These are phyloP conservation scores for Acanthochlamys bracteata DNA, from an alignment of 106 monocot genomes.

Conservation along the genomic window DNA sequence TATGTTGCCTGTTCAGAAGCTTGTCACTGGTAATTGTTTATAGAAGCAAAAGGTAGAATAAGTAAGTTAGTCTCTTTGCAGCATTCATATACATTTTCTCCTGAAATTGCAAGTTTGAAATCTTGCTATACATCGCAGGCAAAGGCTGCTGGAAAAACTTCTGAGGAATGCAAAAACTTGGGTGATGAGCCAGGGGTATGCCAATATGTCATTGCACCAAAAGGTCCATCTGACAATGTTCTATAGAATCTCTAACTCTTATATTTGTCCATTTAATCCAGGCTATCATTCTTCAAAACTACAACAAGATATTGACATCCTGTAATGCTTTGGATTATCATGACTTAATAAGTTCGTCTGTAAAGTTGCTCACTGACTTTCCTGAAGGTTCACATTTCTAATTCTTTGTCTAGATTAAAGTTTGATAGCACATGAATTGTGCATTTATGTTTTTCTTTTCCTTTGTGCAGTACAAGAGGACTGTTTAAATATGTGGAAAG, in stretches of 20 bases:
- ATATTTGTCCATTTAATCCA: conserved; percentile 17
- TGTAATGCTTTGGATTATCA: conserved; percentile 95
- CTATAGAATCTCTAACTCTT: background rate
- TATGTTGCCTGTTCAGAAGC: no score
- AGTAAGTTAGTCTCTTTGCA: no score
- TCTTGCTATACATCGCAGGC: no score
- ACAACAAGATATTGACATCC: conserved; percentile 59
- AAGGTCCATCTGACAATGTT: background rate
- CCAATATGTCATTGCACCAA: background rate
- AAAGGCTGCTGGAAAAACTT: conserved; percentile 73
- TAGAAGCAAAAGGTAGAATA: no score
- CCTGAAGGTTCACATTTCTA: conserved; percentile 51
- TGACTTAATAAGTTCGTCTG: conserved; percentile 83
- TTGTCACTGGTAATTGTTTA: no score
- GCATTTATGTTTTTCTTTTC: conserved; percentile 6
- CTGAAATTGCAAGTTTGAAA: no score
- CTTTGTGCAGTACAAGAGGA: conserved; percentile 43
- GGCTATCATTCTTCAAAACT: conserved; percentile 66
- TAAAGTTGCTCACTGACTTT: conserved; percentile 68
- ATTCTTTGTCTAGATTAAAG: background rate
- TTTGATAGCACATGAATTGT: no score
- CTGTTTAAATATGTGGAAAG: conserved; percentile 67
- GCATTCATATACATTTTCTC: no score
- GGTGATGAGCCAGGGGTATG: conserved; percentile 74
- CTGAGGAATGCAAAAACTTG: conserved; percentile 53